Percentiles rank a stretch among this genome's conserved stretches.
Conservation (phyloP, 2,329 filamentous ascomycete genomes). For the Cordyceps cateniannulata region DNA sequence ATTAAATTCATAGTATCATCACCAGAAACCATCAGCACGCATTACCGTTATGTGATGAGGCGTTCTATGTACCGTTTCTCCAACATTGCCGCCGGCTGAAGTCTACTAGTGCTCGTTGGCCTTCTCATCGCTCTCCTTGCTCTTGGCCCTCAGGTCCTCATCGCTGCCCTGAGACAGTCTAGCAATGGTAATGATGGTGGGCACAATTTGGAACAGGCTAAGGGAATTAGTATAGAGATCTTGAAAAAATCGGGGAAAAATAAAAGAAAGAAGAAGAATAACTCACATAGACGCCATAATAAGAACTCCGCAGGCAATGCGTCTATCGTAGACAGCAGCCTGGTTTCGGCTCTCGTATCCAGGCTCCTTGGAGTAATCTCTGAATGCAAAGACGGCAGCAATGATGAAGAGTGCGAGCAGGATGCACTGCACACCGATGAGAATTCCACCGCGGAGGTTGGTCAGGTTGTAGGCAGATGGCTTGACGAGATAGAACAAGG, state of each 20-base stretch:
- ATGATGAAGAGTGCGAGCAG: constrained; percentile 9
- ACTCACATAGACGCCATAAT: constrained; percentile 12
- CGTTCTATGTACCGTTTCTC: constrained; percentile 4
- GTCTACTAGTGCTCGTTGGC: not conserved
- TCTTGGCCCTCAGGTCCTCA: not conserved
- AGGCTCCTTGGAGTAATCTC: constrained; percentile 10
- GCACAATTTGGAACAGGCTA: constrained; percentile 9
- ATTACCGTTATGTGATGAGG: not conserved
- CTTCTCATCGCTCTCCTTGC: constrained; percentile 9
- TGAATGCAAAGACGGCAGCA: constrained; percentile 8
- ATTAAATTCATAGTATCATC: constrained; percentile 8
- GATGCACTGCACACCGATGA: constrained; percentile 1
- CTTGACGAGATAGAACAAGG: constrained; percentile 8
- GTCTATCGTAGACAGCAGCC: constrained; percentile 7
- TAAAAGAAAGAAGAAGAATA: no score
- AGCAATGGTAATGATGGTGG: constrained; percentile 8
- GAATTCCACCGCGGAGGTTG: constrained; percentile 2
- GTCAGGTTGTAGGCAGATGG: constrained; percentile 11
- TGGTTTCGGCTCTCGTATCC: constrained; percentile 7
- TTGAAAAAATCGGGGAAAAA: not conserved
- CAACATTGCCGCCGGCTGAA: not conserved
- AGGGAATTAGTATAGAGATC: not conserved
- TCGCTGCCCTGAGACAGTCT: constrained; percentile 6
- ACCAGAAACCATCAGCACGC: not conserved
- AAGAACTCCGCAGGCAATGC: constrained; percentile 9